Conservation (phyloP, 2,329 filamentous ascomycete genomes). For the Rhexocercosporidium sp. region DNA sequence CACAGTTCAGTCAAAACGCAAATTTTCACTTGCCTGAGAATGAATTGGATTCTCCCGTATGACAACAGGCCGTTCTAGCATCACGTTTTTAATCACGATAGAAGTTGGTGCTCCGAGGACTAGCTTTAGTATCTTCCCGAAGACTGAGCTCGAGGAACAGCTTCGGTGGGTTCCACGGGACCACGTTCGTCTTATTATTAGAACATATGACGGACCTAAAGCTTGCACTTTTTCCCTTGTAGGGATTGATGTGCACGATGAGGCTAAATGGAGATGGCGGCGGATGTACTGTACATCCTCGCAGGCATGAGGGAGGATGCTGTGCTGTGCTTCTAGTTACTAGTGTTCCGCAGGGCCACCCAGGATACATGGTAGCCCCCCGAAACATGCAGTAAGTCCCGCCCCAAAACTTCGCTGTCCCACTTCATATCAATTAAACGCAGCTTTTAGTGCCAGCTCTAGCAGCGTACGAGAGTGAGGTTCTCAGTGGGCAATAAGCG, state of each 20-base stretch:
- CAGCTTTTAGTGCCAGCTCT: background rate
- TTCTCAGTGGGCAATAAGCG: slow-evolving; percentile 1
- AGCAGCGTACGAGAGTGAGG: background rate
- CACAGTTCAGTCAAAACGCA: background rate
- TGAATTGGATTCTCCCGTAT: background rate
- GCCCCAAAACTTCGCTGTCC: background rate
- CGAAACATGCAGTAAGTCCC: background rate
- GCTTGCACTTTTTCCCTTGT: background rate
- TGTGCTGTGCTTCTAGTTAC: background rate
- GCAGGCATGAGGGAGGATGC: background rate
- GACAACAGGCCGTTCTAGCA: background rate
- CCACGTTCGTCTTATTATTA: background rate
- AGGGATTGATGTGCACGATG: background rate
- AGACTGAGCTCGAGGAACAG: background rate
- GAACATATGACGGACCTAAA: background rate
- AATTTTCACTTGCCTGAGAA: too few relatives aligned
- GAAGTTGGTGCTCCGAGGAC: background rate
- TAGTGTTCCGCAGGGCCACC: background rate
- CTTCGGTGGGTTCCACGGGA: background rate
- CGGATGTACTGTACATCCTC: background rate
- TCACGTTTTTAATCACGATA: background rate
- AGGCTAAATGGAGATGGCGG: slow-evolving; percentile 1
- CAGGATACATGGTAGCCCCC: background rate
- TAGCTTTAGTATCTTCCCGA: slow-evolving; percentile 2
- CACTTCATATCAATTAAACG: background rate